Base-by-base conservation (phyloP, 345 rosid genomes). In the Lenwebbia sp. region DNA sequence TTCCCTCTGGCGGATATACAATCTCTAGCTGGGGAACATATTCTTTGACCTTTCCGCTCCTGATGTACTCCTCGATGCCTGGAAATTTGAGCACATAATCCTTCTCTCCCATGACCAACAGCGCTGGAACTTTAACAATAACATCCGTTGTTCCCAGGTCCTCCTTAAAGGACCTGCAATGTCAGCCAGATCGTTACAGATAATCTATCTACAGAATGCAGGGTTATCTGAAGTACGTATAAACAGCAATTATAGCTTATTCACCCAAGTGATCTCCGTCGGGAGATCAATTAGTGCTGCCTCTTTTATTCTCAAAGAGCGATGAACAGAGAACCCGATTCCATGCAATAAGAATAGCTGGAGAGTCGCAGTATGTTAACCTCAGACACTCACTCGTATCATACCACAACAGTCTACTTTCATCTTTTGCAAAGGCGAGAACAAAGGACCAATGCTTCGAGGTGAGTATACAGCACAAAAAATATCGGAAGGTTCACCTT, bases 41-140 rank as follows among this genome's bases (percentile, higher is more conserved):
- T 17, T 91, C 85, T 30, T 91, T 93, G 19, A 84, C 90, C 82
- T 87, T 85, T 50, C 92, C 92, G 12, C 87, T 86, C 89, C 83
- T 87, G 86, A 93, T 86, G 85, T 88, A 92, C 28, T 91, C 92
- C 70, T 91, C 94, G 82, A 86, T 90, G 76, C 94, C 94, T 2
- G 92, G 92, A 86, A 94, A 92, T 70, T 88, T 89, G 6, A 92
- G 85, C 78, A 86, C 83, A 85, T 91, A 93, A 83, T 94, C 96
- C 88, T 90, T 89, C 30, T 88, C 88, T 2, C 94, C 96, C 92
- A 91, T 88, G 83, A 94, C 90, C 55, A 94, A 85, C 22, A 93
- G 84, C 2, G 91, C 91, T 10, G 95, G 93, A 60, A 82, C 90
- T 87, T 89, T 86, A 55, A 92, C 87, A n/a, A 49, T 75, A 3